Base-by-base conservation (phyloP, 2,329 filamentous ascomycete species). In the Ophiostoma triangulosporum region DNA sequence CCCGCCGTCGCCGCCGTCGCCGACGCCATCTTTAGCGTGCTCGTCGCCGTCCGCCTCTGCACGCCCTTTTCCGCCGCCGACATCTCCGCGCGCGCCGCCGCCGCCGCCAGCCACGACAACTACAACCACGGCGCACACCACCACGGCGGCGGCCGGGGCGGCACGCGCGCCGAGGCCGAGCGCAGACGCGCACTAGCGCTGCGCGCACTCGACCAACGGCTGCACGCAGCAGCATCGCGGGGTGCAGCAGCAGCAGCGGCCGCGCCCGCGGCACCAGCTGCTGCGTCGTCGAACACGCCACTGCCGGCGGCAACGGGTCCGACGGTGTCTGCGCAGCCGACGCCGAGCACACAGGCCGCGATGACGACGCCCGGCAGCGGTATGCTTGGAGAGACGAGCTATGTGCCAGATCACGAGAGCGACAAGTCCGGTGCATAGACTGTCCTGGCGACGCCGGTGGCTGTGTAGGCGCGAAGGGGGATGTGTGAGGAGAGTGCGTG, bases 141-240 rank as follows among this genome's bases (percentile, higher is more conserved):
- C 36, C 43, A 51, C 49, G 36, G 53, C 20, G 20, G 36, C 36
- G 48, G 52, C 26, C 82, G 78, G 38, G 76, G 75, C 22, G 76
- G 74, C 5, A 87, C 90, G 50, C 81, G 90, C 56, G 91, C 93
- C 50, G 93, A 97, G 68, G 91, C 91, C 0, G 93, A 97, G 72
- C 75, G 93, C 60, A 80, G 93, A 65, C 79, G 93, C 60, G 90
- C 90, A 0, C 71, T 98, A 59, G 93, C 93, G 1, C 74, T 98
- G 54, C 91, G 91, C 65, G 91, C 90, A 3, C 71, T 98, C 53
- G 93, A 98, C 67, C 89, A 97, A 70, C 78, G 93, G 59, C 73
- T 98, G 51, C 86, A 68, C 56, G 69, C 75, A 48, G 65, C 71
- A 67, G 69, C 55, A 60, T 65, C 63, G 6, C 64, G 32, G 6